Base-by-base conservation (phyloP, 2,329 filamentous ascomycete genomes). In the Fusarium sp. region DNA sequence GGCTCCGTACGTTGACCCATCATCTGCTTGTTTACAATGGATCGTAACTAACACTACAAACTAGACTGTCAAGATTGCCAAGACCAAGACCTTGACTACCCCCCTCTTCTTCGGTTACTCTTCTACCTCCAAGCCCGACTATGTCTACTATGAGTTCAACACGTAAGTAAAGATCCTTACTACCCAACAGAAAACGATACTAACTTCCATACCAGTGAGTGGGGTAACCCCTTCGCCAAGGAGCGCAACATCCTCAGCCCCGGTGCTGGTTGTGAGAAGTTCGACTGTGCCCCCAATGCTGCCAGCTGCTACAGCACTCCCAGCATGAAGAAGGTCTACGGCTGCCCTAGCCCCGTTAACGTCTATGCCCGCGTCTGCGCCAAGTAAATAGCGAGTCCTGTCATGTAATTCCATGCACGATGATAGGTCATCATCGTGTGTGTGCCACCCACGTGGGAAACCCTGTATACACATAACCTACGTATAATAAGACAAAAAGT, bases 41-140 rank as follows among this genome's bases (percentile, higher is more conserved):
- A 52, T 20, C 16, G 14, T 16, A 5, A 58, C 62, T 65, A 34
- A 62, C 35, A 20, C 18, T 20, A 4, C 54, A 84, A 83, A 85
- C 5, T 57, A 84, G 83, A 85, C 84, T 58, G 74, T 85, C 54
- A 85, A 85, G 79, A 78, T 85, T 63, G 82, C 81, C 37, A 84
- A 75, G 42, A 81, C 77, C 71, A 83, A 79, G 78, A 82, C 80
- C 24, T 80, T 85, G 8, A 71, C 69, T 59, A 72, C 57, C 27
- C 83, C 83, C 2, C 80, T 85, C 6, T 85, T 84, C 79, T 82
- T 85, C 67, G 84, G 84, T 56, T 85, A 85, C 76, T 85, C 83
- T 0, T 84, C 83, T 70, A 74, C 74, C 57, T 61, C 66, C 3
- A 80, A 79, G 72, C 81, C 82, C 6, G 70, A 84, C 77, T 80